Percentiles rank a stretch among this genome's conserved stretches.
phyloP scores from a whole-genome alignment of 176 grass and related monocot genomes.

The Phoenix roebelenii region DNA sequence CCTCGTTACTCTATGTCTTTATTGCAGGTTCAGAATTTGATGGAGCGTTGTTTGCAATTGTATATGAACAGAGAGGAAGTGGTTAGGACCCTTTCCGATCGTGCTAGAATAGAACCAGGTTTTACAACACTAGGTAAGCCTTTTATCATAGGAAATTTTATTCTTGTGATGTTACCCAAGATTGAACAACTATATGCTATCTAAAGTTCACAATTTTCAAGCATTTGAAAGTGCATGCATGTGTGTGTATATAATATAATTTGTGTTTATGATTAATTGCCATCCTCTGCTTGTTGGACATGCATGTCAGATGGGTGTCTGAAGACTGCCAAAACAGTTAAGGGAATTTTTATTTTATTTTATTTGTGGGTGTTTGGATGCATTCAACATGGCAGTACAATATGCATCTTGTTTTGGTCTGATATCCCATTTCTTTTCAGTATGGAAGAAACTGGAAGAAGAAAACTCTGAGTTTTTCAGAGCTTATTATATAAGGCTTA shows the following conservation, averaged over 20 bases:
- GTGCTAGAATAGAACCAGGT: conserved; percentile 93
- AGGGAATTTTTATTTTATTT: too few relatives aligned
- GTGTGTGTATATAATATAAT: too few relatives aligned
- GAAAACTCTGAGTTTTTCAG: conserved; percentile 92
- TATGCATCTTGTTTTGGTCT: conserved; percentile 12
- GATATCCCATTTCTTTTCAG: conserved; percentile 40
- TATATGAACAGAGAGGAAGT: conserved; percentile 99
- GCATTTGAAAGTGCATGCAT: too few relatives aligned
- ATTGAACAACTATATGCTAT: too few relatives aligned
- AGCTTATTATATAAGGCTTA: conserved; percentile 95
- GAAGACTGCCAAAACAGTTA: too few relatives aligned
- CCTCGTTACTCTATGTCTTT: too few relatives aligned
- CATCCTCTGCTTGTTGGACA: too few relatives aligned
- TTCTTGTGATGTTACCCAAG: too few relatives aligned
- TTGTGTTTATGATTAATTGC: too few relatives aligned
- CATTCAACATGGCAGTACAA: not conserved
- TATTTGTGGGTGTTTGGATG: too few relatives aligned
- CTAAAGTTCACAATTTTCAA: too few relatives aligned
- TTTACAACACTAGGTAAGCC: conserved; percentile 88
- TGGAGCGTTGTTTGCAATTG: conserved; percentile 86
- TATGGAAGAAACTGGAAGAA: conserved; percentile 99
- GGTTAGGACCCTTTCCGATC: conserved; percentile 71
- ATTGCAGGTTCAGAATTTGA: conserved; percentile 92
- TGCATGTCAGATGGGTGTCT: too few relatives aligned
- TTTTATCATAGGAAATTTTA: not conserved